Evolutionary conservation across 2,329 filamentous ascomycete genomes (phyloP).

Genomic region (Rutstroemia sp.): DNA sequence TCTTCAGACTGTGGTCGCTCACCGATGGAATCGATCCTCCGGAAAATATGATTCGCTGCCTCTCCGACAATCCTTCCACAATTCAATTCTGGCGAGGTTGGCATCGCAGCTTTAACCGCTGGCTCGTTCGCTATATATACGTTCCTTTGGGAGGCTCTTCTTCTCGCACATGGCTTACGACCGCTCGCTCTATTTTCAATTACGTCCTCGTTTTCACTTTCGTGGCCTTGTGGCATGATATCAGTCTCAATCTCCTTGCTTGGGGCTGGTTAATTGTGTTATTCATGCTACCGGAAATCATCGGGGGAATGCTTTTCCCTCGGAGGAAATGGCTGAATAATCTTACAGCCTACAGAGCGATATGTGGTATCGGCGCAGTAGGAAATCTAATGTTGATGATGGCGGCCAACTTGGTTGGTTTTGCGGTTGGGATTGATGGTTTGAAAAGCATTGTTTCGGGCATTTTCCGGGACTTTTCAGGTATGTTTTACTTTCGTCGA

Average conservation of each 20-base stretch:
- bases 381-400: slow-evolving; percentile 92
- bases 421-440: slow-evolving; percentile 86
- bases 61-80: slow-evolving; percentile 88
- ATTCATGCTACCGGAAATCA: slow-evolving; percentile 85
- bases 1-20: slow-evolving; percentile 95
- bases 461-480: slow-evolving; percentile 68
- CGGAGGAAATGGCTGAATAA: slow-evolving; percentile 55
- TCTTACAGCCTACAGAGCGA: slow-evolving; percentile 67
- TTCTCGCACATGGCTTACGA: slow-evolving; percentile 38
- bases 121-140: slow-evolving; percentile 90
- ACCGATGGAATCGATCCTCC: slow-evolving; percentile 88
- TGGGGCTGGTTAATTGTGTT: slow-evolving; percentile 97
- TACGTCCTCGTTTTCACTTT: slow-evolving; percentile 89
- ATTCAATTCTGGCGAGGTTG: slow-evolving; percentile 92
- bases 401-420: slow-evolving; percentile 87
- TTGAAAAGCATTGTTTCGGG: slow-evolving; percentile 66
- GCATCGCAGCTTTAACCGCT: slow-evolving; percentile 94
- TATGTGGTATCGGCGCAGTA: slow-evolving; percentile 76
- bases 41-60: slow-evolving; percentile 97
- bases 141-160: slow-evolving; percentile 74
- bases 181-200: slow-evolving; percentile 59
- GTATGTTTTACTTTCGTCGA: slow-evolving; percentile 34
- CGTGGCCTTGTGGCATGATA: slow-evolving; percentile 96
- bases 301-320: slow-evolving; percentile 67
- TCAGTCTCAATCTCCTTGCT: slow-evolving; percentile 79